Conservation (phyloP, 1,284 basidiomycete genomes). For the Ganoderma multipileum region DNA sequence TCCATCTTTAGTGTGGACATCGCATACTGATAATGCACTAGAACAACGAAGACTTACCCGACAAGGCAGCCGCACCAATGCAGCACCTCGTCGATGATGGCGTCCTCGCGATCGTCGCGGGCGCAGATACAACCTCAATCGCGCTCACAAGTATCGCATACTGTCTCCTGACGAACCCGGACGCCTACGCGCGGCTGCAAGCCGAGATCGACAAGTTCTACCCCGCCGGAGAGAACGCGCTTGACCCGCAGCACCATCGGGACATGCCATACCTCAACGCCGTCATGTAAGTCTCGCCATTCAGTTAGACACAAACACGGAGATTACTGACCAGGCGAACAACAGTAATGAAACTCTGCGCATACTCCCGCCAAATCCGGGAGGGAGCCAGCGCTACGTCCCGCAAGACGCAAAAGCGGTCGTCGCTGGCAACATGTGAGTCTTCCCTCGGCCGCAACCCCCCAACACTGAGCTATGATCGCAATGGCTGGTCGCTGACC, state of each 20-base stretch:
- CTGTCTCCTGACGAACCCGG: conserved; percentile 31
- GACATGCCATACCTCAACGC: conserved; percentile 42
- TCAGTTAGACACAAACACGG: neutral
- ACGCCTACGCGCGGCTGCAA: conserved; percentile 31
- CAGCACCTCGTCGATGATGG: conserved; percentile 29
- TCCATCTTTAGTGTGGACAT: conserved; percentile 6
- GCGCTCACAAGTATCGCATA: conserved; percentile 33
- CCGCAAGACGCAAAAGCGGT: conserved; percentile 3
- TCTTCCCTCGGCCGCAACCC: too few relatives aligned
- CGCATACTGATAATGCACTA: neutral
- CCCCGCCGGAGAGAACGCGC: conserved; percentile 32
- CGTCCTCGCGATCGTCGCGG: conserved; percentile 33
- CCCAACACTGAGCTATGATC: too few relatives aligned
- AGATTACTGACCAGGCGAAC: neutral
- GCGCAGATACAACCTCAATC: conserved; percentile 41
- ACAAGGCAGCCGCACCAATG: conserved; percentile 17
- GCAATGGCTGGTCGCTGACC: too few relatives aligned
- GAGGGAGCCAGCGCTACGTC: conserved; percentile 56
- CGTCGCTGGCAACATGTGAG: conserved; percentile 5
- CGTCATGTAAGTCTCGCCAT: neutral
- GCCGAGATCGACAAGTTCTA: conserved; percentile 40
- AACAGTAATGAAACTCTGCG: conserved; percentile 64
- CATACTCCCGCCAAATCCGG: conserved; percentile 59
- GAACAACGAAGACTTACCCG: conserved; percentile 32
- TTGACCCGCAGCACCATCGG: conserved; percentile 30